A percentile compares a stretch with the other conserved stretches of the same genome.
Evolutionary conservation across 2,329 filamentous ascomycete genomes (phyloP).

Genomic region (Pseudogymnoascus sp.): DNA sequence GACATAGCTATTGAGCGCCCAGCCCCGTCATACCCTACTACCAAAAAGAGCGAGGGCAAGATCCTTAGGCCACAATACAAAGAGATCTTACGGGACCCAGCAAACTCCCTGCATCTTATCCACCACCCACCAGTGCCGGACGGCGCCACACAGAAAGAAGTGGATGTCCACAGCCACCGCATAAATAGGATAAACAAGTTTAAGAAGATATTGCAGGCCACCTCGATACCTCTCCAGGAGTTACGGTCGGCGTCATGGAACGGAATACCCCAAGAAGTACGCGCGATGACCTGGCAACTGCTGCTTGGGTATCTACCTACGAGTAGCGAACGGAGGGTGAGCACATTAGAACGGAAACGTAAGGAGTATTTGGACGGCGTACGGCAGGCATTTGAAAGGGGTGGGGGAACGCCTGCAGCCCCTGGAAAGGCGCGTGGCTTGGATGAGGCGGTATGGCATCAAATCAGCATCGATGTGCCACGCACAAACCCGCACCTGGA

Average conservation of each 20-base stretch:
- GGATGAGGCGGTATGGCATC: slow-evolving; percentile 98
- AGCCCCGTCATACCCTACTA: slow-evolving; percentile 71
- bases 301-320: slow-evolving; percentile 91
- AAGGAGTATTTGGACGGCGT: slow-evolving; percentile 97
- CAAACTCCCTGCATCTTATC: slow-evolving; percentile 90
- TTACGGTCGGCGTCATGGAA: slow-evolving; percentile 86
- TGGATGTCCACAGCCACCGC: slow-evolving; percentile 76
- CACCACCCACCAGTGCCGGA: slow-evolving; percentile 69
- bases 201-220: slow-evolving; percentile 88
- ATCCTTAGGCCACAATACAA: slow-evolving; percentile 96
- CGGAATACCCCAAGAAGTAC: slow-evolving; percentile 86
- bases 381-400: slow-evolving; percentile 58
- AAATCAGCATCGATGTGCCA: slow-evolving; percentile 97
- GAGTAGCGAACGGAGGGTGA: slow-evolving; percentile 86
- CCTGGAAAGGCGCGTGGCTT: slow-evolving; percentile 55
- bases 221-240: slow-evolving; percentile 77
- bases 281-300: slow-evolving; percentile 98
- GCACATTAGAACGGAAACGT: slow-evolving; percentile 84
- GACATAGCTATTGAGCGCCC: slow-evolving; percentile 91
- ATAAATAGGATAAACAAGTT: slow-evolving; percentile 98
- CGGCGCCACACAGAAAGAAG: slow-evolving; percentile 72
- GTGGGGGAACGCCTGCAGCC: slow-evolving; percentile 43
- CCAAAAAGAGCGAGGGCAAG: slow-evolving; percentile 87
- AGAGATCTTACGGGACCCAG: slow-evolving; percentile 81
- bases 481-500: slow-evolving; percentile 94